Percentiles rank a stretch among this genome's conserved stretches.
Conservation (phyloP, 768 basidiomycete species). For the Imleria badia region DNA sequence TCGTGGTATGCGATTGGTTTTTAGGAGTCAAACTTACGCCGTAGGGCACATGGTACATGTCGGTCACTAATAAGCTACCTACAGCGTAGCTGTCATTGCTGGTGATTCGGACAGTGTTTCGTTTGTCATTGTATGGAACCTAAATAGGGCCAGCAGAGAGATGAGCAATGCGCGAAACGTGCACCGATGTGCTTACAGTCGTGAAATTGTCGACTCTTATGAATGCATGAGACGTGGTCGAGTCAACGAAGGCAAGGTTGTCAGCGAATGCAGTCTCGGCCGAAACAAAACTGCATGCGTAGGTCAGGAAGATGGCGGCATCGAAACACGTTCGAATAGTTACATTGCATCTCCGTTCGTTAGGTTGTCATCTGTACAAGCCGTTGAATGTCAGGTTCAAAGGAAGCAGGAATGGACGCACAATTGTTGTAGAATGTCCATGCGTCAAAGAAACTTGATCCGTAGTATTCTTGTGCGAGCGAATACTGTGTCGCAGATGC, state of each 20-base stretch:
- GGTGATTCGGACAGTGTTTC: constrained; percentile 67
- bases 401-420: constrained; percentile 28
- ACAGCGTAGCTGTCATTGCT: constrained; percentile 54
- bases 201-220: constrained; percentile 76
- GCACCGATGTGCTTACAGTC: constrained; percentile 33
- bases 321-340: constrained; percentile 5
- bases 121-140: constrained; percentile 48
- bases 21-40: constrained; percentile 46
- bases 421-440: constrained; percentile 67
- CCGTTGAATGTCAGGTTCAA: background rate
- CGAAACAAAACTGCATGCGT: constrained; percentile 48
- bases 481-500: constrained; percentile 42
- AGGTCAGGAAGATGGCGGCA: constrained; percentile 1
- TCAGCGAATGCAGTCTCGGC: constrained; percentile 41
- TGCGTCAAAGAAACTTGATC: constrained; percentile 61
- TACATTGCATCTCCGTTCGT: constrained; percentile 65
- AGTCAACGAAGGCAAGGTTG: constrained; percentile 61
- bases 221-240: constrained; percentile 65
- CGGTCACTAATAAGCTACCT: constrained; percentile 64
- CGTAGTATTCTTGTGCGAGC: constrained; percentile 56
- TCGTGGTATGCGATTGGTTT: background rate
- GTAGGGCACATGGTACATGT: constrained; percentile 64
- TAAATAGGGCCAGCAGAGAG: constrained; percentile 1
- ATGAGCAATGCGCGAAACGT: background rate
- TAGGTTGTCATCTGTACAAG: constrained; percentile 57